phyloP scores from a whole-genome alignment of 2,329 filamentous ascomycete species.

The Epichloe sp. region DNA sequence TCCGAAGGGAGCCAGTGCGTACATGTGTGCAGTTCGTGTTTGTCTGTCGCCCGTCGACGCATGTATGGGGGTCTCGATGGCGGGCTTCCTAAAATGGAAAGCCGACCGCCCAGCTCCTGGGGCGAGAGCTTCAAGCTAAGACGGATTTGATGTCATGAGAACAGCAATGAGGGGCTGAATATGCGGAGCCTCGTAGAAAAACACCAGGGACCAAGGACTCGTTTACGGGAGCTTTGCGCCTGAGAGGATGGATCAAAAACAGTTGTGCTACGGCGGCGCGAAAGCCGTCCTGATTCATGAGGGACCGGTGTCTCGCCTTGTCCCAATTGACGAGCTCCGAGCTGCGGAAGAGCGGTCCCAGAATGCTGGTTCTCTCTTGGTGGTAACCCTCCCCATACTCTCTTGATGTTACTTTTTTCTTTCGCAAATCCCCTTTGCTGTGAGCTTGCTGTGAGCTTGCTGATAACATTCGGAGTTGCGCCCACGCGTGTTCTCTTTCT shows the following conservation, averaged over 20 bases:
- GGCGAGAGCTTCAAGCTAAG: not conserved
- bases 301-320: not conserved
- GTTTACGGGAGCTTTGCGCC: slow-evolving; percentile 1
- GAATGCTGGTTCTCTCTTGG: not conserved
- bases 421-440: too few relatives aligned
- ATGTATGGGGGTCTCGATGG: not conserved
- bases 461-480: too few relatives aligned
- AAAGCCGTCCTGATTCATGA: not conserved
- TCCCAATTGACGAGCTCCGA: not conserved
- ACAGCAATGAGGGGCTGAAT: not conserved
- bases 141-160: slow-evolving; percentile 1
- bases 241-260: not conserved
- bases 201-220: not conserved
- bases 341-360: not conserved
- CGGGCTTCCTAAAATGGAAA: slow-evolving; percentile 12
- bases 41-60: not conserved
- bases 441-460: too few relatives aligned
- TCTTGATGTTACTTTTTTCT: not conserved
- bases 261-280: not conserved
- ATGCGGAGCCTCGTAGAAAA: slow-evolving; percentile 1
- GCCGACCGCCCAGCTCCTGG: slow-evolving; percentile 4
- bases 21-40: not conserved
- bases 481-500: too few relatives aligned
- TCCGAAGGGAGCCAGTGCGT: not conserved
- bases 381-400: slow-evolving; percentile 2